Conservation (phyloP, 2,329 filamentous ascomycete genomes). For the Chaetomium globosum region DNA sequence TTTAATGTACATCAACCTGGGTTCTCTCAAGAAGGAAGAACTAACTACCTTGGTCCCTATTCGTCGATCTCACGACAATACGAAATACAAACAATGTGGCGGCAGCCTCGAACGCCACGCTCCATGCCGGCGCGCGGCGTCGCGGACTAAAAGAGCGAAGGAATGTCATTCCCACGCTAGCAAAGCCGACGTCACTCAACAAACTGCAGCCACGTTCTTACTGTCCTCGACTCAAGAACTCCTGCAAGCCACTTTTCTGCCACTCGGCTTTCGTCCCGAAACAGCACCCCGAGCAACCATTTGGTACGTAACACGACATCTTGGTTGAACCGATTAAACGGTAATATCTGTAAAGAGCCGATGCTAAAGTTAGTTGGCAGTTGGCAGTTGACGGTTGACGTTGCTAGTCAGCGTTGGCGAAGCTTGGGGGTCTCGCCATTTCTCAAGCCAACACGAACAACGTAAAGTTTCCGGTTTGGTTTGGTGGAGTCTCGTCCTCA, state of each 20-base stretch:
- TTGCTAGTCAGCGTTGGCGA: not conserved
- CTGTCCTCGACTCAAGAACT: not conserved
- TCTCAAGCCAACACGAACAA: conserved; percentile 4
- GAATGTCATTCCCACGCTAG: not conserved
- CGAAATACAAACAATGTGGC: not conserved
- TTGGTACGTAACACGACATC: not conserved
- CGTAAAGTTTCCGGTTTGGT: not conserved
- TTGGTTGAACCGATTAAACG: not conserved
- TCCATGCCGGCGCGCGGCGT: too few relatives aligned
- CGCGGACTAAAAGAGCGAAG: not conserved
- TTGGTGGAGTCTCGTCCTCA: not conserved
- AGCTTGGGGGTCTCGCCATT: not conserved
- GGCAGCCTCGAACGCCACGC: not conserved
- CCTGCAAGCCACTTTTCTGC: not conserved
- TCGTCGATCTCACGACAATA: too few relatives aligned
- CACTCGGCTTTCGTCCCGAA: not conserved
- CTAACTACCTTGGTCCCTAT: too few relatives aligned
- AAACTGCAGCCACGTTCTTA: not conserved
- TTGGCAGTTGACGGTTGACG: not conserved
- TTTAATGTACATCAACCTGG: too few relatives aligned
- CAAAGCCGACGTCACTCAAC: not conserved
- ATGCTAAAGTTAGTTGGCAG: too few relatives aligned
- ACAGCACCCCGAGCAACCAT: not conserved
- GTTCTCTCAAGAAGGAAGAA: too few relatives aligned
- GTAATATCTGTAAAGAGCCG: not conserved